These are phyloP conservation scores for Paramyrothecium sp. DNA, from an alignment of 2,329 filamentous ascomycete species.

Conservation along the genomic window DNA sequence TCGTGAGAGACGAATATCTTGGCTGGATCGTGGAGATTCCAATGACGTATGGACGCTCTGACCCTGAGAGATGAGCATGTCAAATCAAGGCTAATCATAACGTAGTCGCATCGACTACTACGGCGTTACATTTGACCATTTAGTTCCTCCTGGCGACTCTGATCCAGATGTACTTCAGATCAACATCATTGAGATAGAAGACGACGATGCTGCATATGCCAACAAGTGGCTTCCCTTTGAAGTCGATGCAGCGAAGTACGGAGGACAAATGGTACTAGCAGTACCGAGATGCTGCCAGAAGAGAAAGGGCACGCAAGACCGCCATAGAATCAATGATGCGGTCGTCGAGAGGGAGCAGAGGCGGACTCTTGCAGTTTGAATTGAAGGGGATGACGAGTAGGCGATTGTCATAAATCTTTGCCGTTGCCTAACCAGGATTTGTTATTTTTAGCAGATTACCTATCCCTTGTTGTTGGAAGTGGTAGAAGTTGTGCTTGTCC, in stretches of 20 bases:
- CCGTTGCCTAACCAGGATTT: too few species aligned
- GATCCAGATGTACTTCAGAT: slow-evolving; percentile 41
- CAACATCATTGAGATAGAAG: slow-evolving; percentile 39
- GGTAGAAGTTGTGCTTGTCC: too few species aligned
- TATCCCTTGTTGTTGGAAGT: too few species aligned
- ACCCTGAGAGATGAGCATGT: background rate
- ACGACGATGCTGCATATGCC: slow-evolving; percentile 25
- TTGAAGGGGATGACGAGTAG: too few species aligned
- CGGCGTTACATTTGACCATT: slow-evolving; percentile 39
- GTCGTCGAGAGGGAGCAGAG: background rate
- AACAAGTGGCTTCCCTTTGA: slow-evolving; percentile 30
- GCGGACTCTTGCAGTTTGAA: too few species aligned
- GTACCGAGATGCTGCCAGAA: slow-evolving; percentile 37
- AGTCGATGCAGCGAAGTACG: slow-evolving; percentile 33
- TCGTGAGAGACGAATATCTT: slow-evolving; percentile 16
- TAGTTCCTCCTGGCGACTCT: slow-evolving; percentile 29
- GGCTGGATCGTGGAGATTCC: slow-evolving; percentile 8
- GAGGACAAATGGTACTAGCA: slow-evolving; percentile 35
- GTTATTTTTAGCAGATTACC: too few species aligned
- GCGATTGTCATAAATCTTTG: too few species aligned
- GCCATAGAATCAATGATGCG: background rate
- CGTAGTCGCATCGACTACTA: slow-evolving; percentile 28
- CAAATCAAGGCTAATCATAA: background rate
- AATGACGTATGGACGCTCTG: background rate
- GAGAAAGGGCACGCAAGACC: slow-evolving; percentile 4